Percentiles rank a stretch among this genome's conserved stretches.
Evolutionary conservation across 1,284 basidiomycete species (phyloP).

Genomic region (Ganoderma sinense): DNA sequence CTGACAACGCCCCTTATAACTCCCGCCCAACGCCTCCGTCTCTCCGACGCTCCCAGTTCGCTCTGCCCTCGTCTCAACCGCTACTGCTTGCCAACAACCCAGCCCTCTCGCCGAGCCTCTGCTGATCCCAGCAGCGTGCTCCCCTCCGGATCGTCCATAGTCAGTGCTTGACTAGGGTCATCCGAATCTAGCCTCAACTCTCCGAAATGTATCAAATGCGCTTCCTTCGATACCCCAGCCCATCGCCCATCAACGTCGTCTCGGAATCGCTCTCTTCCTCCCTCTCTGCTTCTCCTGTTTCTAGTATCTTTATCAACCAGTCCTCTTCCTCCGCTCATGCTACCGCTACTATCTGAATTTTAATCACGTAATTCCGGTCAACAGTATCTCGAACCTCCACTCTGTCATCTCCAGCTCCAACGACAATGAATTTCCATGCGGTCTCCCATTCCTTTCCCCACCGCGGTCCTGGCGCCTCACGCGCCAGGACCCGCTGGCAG

Average conservation of each 20-base stretch:
- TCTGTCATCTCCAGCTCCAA: slow-evolving; percentile 26
- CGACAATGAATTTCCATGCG: slow-evolving; percentile 55
- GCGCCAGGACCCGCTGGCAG: slow-evolving; percentile 76
- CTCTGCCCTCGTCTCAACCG: background rate
- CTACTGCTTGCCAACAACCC: background rate
- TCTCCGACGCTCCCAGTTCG: slow-evolving; percentile 20
- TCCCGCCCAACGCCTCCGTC: slow-evolving; percentile 21
- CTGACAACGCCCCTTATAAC: slow-evolving; percentile 37
- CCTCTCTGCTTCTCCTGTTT: slow-evolving; percentile 16
- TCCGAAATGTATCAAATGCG: slow-evolving; percentile 37
- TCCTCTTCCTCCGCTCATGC: slow-evolving; percentile 36
- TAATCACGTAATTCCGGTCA: slow-evolving; percentile 25
- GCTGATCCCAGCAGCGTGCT: slow-evolving; percentile 35
- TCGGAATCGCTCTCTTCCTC: slow-evolving; percentile 15
- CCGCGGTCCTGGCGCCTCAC: slow-evolving; percentile 70
- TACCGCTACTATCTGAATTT: slow-evolving; percentile 35
- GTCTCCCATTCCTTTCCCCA: slow-evolving; percentile 69
- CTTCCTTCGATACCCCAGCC: slow-evolving; percentile 35
- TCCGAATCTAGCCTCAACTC: slow-evolving; percentile 31
- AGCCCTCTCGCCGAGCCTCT: slow-evolving; percentile 29
- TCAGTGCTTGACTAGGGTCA: slow-evolving; percentile 40
- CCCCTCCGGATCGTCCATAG: slow-evolving; percentile 41
- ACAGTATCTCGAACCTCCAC: slow-evolving; percentile 33
- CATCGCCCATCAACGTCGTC: slow-evolving; percentile 26
- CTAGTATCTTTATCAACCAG: slow-evolving; percentile 35